Evolutionary conservation across 352 stramenopile genomes (phyloP).

Genomic region (Elongisporangium prolatum): DNA sequence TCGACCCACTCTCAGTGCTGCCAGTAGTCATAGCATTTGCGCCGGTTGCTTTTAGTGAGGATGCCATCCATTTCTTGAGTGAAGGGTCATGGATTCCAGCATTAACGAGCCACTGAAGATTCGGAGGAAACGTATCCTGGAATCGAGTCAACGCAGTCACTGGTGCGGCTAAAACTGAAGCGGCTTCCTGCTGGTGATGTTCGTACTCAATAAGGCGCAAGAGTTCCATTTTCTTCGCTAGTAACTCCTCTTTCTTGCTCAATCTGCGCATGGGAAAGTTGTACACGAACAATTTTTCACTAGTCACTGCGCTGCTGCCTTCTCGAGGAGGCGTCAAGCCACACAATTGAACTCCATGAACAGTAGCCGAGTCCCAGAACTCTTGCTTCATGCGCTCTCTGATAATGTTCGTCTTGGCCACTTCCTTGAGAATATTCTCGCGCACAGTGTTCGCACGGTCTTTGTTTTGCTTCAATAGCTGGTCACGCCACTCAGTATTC

Average conservation of each 20-base stretch:
- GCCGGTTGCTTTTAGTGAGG: slow-evolving; percentile 3
- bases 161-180: slow-evolving; percentile 1
- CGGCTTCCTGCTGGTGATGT: slow-evolving; percentile 50
- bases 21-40: slow-evolving; percentile 3
- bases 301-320: not conserved
- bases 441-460: slow-evolving; percentile 53
- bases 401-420: slow-evolving; percentile 74
- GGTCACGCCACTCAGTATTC: slow-evolving; percentile 73
- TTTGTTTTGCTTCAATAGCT: slow-evolving; percentile 43
- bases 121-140: slow-evolving; percentile 42
- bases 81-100: slow-evolving; percentile 42
- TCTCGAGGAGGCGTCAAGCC: slow-evolving; percentile 31
- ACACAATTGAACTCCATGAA: slow-evolving; percentile 56
- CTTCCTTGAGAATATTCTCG: slow-evolving; percentile 59
- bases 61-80: slow-evolving; percentile 19
- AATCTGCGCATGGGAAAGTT: slow-evolving; percentile 82
- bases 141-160: slow-evolving; percentile 29
- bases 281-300: slow-evolving; percentile 46
- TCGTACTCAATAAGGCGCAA: slow-evolving; percentile 62
- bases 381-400: slow-evolving; percentile 86
- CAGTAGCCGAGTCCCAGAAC: slow-evolving; percentile 86
- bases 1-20: slow-evolving; percentile 8
- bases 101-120: slow-evolving; percentile 57
- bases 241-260: slow-evolving; percentile 36
- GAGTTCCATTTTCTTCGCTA: slow-evolving; percentile 47